Percentiles rank a stretch among this genome's conserved stretches.
Conservation (phyloP, 306 rosid species). For the Astragalus glycyphyllos region DNA sequence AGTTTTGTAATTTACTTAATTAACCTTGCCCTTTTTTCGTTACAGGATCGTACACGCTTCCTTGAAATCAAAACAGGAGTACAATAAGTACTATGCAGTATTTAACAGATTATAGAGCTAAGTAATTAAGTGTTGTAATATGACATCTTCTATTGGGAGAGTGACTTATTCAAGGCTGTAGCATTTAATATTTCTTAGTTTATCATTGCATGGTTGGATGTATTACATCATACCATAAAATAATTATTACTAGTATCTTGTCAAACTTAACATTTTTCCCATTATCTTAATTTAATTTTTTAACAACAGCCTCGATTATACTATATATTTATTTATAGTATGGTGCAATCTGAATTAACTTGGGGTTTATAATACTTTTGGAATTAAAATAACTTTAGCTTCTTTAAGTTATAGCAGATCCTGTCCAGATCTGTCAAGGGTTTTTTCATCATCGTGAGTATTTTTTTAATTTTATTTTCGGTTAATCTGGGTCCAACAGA, state of each 20-base stretch:
- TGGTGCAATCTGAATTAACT: no score
- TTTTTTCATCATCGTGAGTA: no score
- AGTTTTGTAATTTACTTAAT: neutral
- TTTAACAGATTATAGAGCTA: slow-evolving; percentile 33
- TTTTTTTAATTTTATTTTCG: no score
- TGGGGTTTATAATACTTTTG: no score
- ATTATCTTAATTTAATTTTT: no score
- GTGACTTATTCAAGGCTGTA: slow-evolving; percentile 16
- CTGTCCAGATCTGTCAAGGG: no score
- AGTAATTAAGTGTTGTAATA: slow-evolving; percentile 41
- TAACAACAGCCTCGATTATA: no score
- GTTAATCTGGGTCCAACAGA: no score
- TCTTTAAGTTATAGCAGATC: no score
- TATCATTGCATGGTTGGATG: slow-evolving; percentile 15
- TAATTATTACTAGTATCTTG: neutral
- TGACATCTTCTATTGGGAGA: slow-evolving; percentile 15
- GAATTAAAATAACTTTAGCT: no score
- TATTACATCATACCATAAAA: slow-evolving; percentile 20
- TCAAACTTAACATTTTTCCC: no score
- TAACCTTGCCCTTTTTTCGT: slow-evolving; percentile 7
- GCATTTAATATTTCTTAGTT: neutral
- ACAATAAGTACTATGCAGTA: slow-evolving; percentile 24
- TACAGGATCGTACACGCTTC: slow-evolving; percentile 52
- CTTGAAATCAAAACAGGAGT: slow-evolving; percentile 35
- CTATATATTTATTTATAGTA: no score